phyloP scores from a whole-genome alignment of 2,329 filamentous ascomycete genomes.

The Lasiodiplodia citricola region DNA sequence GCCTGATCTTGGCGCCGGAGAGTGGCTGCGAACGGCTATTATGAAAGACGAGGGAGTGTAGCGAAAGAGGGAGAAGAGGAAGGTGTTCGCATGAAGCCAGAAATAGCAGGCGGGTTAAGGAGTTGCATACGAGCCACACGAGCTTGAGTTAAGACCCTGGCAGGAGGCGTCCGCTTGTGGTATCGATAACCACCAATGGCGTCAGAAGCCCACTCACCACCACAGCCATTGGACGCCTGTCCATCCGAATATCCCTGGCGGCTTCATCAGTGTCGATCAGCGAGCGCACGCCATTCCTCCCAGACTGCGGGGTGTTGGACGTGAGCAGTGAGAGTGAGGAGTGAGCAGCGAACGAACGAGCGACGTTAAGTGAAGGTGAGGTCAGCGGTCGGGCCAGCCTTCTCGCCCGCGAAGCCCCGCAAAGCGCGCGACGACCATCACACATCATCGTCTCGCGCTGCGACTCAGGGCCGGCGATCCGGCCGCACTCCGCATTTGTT shows the following conservation, averaged over 20 bases:
- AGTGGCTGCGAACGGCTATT: neutral
- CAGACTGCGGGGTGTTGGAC: neutral
- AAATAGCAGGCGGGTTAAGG: conserved; percentile 20
- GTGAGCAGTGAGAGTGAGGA: neutral
- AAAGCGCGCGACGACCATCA: neutral
- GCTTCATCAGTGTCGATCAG: neutral
- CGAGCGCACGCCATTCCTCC: neutral
- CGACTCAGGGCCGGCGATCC: conserved; percentile 7
- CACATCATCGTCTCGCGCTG: neutral
- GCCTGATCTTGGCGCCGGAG: conserved; percentile 11
- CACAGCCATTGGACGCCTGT: neutral
- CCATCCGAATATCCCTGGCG: neutral
- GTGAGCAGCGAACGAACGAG: neutral
- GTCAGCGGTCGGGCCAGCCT: neutral
- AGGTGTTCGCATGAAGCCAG: conserved; percentile 4
- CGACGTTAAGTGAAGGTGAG: neutral
- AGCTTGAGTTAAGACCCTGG: conserved; percentile 9
- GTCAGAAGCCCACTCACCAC: conserved; percentile 12
- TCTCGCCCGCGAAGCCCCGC: no score
- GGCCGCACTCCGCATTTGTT: conserved; percentile 11
- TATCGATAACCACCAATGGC: conserved; percentile 19
- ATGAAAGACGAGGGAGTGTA: neutral
- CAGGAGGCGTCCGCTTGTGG: conserved; percentile 13
- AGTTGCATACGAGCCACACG: conserved; percentile 4
- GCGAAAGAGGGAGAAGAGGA: neutral